phyloP scores from a whole-genome alignment of 176 grass and related monocot species.

The Cocos nucifera region DNA sequence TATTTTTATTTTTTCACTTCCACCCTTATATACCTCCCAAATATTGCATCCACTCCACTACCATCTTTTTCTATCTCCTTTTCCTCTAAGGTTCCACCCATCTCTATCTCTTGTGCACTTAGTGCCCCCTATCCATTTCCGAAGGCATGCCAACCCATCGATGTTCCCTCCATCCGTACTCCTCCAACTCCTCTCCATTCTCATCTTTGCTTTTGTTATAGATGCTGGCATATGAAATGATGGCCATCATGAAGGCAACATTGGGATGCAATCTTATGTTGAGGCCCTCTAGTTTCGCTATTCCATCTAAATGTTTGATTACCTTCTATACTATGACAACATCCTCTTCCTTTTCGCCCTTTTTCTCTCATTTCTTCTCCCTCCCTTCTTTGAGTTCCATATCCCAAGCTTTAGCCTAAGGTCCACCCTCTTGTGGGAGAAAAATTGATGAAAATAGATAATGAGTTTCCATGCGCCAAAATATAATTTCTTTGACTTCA shows the following conservation, averaged over 20 bases:
- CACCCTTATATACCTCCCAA: too few relatives aligned
- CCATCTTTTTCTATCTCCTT: too few relatives aligned
- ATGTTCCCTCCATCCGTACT: background rate
- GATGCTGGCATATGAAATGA: constrained; percentile 66
- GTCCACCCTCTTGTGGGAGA: background rate
- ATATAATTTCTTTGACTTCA: too few relatives aligned
- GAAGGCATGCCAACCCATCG: too few relatives aligned
- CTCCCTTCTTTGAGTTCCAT: constrained; percentile 57
- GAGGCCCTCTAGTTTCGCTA: constrained; percentile 64
- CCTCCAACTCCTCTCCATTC: background rate
- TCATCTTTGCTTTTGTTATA: background rate
- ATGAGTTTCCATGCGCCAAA: too few relatives aligned
- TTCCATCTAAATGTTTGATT: constrained; percentile 44
- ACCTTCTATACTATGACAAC: constrained; percentile 60
- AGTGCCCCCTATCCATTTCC: too few relatives aligned
- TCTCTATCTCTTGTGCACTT: too few relatives aligned
- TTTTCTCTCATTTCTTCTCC: constrained; percentile 69
- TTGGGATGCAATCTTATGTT: constrained; percentile 48
- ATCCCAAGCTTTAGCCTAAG: constrained; percentile 22
- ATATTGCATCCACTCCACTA: too few relatives aligned
- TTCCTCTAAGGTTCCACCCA: too few relatives aligned
- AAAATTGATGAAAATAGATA: too few relatives aligned
- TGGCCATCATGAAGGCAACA: constrained; percentile 52
- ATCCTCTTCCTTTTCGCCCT: constrained; percentile 63
- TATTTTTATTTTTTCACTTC: too few relatives aligned